Base-by-base conservation (phyloP, 176 grass and related monocot species). In the Avena sativa region DNA sequence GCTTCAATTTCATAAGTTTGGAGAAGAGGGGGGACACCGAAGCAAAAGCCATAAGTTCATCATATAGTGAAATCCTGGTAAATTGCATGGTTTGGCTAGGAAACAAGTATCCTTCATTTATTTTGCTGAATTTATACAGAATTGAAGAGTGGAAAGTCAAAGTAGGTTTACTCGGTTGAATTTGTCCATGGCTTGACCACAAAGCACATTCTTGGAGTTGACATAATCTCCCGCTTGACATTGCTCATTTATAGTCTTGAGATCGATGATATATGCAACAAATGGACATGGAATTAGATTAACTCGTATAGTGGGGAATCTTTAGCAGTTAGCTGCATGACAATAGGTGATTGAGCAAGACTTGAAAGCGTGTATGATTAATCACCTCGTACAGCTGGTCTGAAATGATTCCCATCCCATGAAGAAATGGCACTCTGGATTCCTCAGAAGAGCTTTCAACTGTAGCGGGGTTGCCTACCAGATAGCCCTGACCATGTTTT, bases 381-480 rank as follows among this genome's bases (percentile, higher is more conserved):
- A 60, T 82, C 83, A 90, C 91, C 91, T 93, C 78, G 13, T 88
- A 86, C 23, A 93, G 62, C 21, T 93, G 84, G 60, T 93, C 81
- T 14, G 91, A 93, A 71, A 93, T 93, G 19, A 93, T 90, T 23
- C 91, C 88, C 1, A 80, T 20, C 67, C 88, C 91, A 79, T 88
- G 88, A 57, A 86, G 81, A 69, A 79, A 93, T 1, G 88, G 88
- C 21, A 93, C 85, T 75, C 10, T 66, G 0, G 88, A 88, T 28
- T 58, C 67, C 0, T 0, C 0, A 61, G 86, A 85, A 44, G 34
- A 83, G 4, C 47, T 53, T 66, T 90, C 88, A 59, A 82, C 88
- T 40, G 88, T 83, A 36, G 0, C 1, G 1, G 88, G 91, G 76
- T 93, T 93, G 47, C 91, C 91, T 4, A 88, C 46, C 13, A 93